Evolutionary conservation across 2,329 filamentous ascomycete genomes (phyloP), one percentile per base, ranked within the genome.

Genomic region (Chalara sp.): DNA sequence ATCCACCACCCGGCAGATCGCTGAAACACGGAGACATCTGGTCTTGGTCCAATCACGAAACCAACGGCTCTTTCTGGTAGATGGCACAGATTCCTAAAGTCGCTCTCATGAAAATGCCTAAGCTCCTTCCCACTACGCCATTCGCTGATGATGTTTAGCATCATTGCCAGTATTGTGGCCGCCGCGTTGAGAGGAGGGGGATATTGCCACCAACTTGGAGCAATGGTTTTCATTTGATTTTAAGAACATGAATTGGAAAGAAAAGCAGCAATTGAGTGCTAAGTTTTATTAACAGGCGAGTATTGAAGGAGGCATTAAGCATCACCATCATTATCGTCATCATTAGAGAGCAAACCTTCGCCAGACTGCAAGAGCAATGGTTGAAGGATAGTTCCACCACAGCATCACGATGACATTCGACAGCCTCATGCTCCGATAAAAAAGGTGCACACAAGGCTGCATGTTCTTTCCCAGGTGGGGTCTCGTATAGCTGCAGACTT

Each of bases 331-430:
- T 28, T 43, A 8, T n/a, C 41, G 12, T 11, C 11, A 37, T 43
- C 41, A 28, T 43, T 8, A 11, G 41, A 28, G 12, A 39, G 35
- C 3, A 43, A 43, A 8, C 41, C 10, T 43, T n/a, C 3, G 8
- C 21, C 21, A 8, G 41, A n/a, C 21, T 4, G 41, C 10, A 12
- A 4, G 10, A n/a, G 10, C 8, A 28, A 43, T 42, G 51, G 51
- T 51, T 51, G 53, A 56, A 49, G 58, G 52, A 48, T 47, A 50
- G 59, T 61, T 57, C 44, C 56, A 63, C 61, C 42, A 49, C 59
- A 56, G 51, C 56, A 47, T 60, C 58, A 63, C 56, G 54, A 58
- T 57, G 53, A 52, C 52, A 52, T 49, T 46, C 40, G 54, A 47
- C 53, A 58, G 55, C 53, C 54, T 56, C 58, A 56, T 55, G 50